A percentile compares a stretch with the other conserved stretches of the same genome.
Conservation (phyloP, 441 rosid species). For the Erodium texanum region DNA sequence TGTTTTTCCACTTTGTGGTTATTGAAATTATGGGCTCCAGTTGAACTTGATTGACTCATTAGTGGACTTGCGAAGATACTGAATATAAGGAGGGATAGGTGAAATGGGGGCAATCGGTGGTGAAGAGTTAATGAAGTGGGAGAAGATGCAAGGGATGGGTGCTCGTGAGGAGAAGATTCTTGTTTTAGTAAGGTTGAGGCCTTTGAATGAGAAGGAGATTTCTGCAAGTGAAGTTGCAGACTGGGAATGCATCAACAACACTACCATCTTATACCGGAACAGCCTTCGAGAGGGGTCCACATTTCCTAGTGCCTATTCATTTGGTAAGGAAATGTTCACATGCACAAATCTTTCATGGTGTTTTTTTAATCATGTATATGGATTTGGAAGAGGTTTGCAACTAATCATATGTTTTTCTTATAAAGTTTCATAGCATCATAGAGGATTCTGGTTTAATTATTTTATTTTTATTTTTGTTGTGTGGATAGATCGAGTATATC, state of each 20-base stretch:
- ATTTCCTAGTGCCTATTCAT: constrained; percentile 68
- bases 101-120: constrained; percentile 35
- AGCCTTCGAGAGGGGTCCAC: constrained; percentile 75
- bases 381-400: background rate
- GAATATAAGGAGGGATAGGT: background rate
- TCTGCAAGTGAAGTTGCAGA: constrained; percentile 56
- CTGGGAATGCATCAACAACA: constrained; percentile 77
- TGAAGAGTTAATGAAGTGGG: constrained; percentile 35
- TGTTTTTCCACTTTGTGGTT: background rate
- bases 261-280: constrained; percentile 57
- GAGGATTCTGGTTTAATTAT: background rate
- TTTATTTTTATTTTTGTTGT: constrained; percentile 9
- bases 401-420: background rate
- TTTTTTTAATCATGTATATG: background rate
- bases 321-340: constrained; percentile 44
- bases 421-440: background rate
- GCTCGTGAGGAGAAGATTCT: constrained; percentile 56
- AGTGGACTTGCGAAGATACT: background rate
- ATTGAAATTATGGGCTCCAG: background rate
- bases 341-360: background rate
- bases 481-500: constrained; percentile 62
- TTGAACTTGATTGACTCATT: background rate
- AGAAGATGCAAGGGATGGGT: constrained; percentile 23
- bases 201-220: constrained; percentile 66
- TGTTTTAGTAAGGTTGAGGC: constrained; percentile 85